Percentiles rank a stretch among this genome's conserved stretches.
phyloP scores from a whole-genome alignment of 495 filamentous ascomycete genomes.

The Xylaria longipes region DNA sequence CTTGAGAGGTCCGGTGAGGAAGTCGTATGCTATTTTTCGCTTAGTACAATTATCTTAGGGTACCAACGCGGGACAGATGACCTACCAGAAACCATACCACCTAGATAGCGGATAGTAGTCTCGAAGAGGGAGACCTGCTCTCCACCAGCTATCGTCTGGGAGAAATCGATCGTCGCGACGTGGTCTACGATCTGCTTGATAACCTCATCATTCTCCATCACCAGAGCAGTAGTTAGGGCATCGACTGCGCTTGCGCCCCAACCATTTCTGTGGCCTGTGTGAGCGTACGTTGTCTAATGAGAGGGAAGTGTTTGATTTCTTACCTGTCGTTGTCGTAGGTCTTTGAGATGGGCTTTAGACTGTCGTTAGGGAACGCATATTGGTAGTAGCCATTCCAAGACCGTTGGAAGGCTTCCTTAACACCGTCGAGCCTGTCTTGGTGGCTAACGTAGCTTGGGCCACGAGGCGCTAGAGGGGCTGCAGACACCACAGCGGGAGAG shows the following conservation, averaged over 20 bases:
- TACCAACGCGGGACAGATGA: not conserved
- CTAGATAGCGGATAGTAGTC: slow-evolving; percentile 89
- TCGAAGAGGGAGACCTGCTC: slow-evolving; percentile 79
- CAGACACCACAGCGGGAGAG: slow-evolving; percentile 27
- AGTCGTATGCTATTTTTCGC: slow-evolving; percentile 68
- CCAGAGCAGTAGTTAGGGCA: slow-evolving; percentile 77
- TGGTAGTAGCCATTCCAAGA: slow-evolving; percentile 83
- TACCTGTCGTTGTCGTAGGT: slow-evolving; percentile 72
- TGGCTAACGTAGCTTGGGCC: slow-evolving; percentile 40
- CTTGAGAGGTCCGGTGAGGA: slow-evolving; percentile 74
- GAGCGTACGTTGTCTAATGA: slow-evolving; percentile 4
- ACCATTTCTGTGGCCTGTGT: slow-evolving; percentile 64
- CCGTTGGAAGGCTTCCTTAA: slow-evolving; percentile 76
- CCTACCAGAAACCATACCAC: slow-evolving; percentile 71
- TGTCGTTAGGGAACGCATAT: slow-evolving; percentile 82
- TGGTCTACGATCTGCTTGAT: slow-evolving; percentile 73
- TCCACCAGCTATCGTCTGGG: slow-evolving; percentile 50
- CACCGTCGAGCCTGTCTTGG: slow-evolving; percentile 60
- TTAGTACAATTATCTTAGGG: not conserved
- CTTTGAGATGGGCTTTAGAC: slow-evolving; percentile 73
- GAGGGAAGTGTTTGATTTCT: slow-evolving; percentile 23
- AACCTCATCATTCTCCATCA: slow-evolving; percentile 74
- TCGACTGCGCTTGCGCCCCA: slow-evolving; percentile 90
- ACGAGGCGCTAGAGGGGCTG: slow-evolving; percentile 28
- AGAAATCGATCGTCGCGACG: slow-evolving; percentile 73